phyloP scores from a whole-genome alignment of 139 green algal genomes.

The Micromonas pusilla region DNA sequence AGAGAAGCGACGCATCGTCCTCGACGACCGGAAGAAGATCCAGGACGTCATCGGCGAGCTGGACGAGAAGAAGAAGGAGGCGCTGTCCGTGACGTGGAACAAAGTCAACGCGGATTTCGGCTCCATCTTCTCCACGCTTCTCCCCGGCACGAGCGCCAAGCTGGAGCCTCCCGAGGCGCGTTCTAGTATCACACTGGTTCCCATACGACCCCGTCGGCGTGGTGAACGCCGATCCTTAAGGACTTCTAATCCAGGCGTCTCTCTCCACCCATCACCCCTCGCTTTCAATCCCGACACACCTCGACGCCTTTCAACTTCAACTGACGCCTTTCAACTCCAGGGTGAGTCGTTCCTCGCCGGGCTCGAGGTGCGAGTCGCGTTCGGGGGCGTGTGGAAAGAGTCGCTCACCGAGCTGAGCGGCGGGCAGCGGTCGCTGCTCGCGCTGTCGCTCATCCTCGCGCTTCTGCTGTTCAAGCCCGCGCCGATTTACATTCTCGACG shows the following conservation, averaged over 20 bases:
- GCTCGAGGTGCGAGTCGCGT: constrained; percentile 89
- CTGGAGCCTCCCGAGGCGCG: constrained; percentile 84
- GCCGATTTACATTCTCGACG: constrained; percentile 98
- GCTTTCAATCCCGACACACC: too few species aligned
- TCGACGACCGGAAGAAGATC: constrained; percentile 74
- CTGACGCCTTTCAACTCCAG: too few species aligned
- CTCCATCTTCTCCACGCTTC: constrained; percentile 92
- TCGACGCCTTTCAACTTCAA: too few species aligned
- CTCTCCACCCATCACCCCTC: too few species aligned
- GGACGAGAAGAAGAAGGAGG: constrained; percentile 89
- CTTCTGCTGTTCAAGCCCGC: constrained; percentile 97
- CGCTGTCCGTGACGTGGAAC: constrained; percentile 79
- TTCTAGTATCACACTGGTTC: too few species aligned
- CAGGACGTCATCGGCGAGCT: constrained; percentile 80
- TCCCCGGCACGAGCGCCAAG: constrained; percentile 85
- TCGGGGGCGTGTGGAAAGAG: constrained; percentile 96
- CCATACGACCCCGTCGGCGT: too few species aligned
- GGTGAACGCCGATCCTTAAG: too few species aligned
- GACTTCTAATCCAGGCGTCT: too few species aligned
- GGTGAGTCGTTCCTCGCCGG: constrained; percentile 44
- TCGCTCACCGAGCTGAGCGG: constrained; percentile 89
- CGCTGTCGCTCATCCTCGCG: constrained; percentile 92
- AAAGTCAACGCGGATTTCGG: constrained; percentile 89
- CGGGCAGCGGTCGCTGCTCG: constrained; percentile 89
- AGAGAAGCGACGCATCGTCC: constrained; percentile 68